Evolutionary conservation across 2,329 filamentous ascomycete genomes (phyloP), one percentile per base, ranked within the genome.

Genomic region (Botrytis cinerea): DNA sequence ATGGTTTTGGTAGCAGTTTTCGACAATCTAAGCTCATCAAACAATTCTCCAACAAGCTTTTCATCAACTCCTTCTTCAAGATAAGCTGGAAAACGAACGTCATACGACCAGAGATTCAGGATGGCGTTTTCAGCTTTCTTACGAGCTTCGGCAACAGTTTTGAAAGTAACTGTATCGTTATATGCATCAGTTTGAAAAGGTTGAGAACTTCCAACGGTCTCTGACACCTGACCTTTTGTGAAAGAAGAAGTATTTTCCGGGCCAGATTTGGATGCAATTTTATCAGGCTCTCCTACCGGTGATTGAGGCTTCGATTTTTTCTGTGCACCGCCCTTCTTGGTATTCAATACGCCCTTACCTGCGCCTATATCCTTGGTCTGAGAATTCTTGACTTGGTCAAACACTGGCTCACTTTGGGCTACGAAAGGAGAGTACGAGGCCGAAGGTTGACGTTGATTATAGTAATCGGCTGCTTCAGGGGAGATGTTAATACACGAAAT

Each of bases 31-130:
- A 96, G 83, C 32, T 93, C 90, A 40, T 86, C 83, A 78, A 94
- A 96, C 1, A 96, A 84, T 45, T 84, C 81, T 73, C 86, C 87
- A 51, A 97, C 83, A 18, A 94, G 80, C 1, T 82, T 81, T 51
- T 87, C 85, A 77, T 94, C 88, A 60, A 95, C 86, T 0, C 93
- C 92, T 81, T 95, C 92, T 18, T 89, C 86, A 20, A 95, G 84
- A 73, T 95, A 91, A 74, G 93, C 87, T 72, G 91, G 86, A 79
- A 91, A 97, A 32, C 89, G 89, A 73, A 97, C 89, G 67, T 93
- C 92, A 74, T 93, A 81, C 1, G 86, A 85, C 83, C 85, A 87
- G 4, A 95, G 83, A 54, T 88, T 86, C 45, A 93, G 81, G 57
- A 95, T 89, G 6, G 92, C 91, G 38, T 88, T 87, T 78, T 90